phyloP scores from a whole-genome alignment of 2,329 filamentous ascomycete genomes.

The Neofusicoccum kwambonambiense region DNA sequence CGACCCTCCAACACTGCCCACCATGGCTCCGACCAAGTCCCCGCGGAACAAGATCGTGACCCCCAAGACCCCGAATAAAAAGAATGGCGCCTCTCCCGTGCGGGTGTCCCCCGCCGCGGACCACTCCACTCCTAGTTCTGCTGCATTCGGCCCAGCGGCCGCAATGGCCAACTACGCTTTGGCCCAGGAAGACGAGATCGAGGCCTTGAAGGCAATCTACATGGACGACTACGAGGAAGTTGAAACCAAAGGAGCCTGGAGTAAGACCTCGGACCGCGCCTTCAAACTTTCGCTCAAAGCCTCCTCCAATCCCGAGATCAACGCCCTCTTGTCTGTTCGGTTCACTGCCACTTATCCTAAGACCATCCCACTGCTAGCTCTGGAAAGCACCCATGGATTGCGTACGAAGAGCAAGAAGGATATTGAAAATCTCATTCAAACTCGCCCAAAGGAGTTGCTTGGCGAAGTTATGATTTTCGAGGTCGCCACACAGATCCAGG shows the following conservation, averaged over 20 bases:
- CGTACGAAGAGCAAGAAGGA: slow-evolving; percentile 70
- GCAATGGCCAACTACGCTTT: slow-evolving; percentile 69
- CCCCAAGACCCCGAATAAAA: slow-evolving; percentile 32
- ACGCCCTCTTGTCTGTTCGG: slow-evolving; percentile 71
- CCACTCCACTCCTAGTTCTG: slow-evolving; percentile 22
- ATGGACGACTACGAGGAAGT: slow-evolving; percentile 81
- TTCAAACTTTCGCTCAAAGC: slow-evolving; percentile 80
- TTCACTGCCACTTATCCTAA: slow-evolving; percentile 91
- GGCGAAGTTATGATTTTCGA: slow-evolving; percentile 67
- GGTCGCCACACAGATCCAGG: slow-evolving; percentile 59
- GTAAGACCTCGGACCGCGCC: slow-evolving; percentile 75
- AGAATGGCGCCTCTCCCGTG: slow-evolving; percentile 21
- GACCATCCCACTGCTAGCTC: slow-evolving; percentile 68
- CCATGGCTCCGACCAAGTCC: slow-evolving; percentile 49
- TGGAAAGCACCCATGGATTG: slow-evolving; percentile 65
- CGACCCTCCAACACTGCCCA: slow-evolving; percentile 34
- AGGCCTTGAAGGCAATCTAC: slow-evolving; percentile 84
- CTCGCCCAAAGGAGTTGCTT: slow-evolving; percentile 63
- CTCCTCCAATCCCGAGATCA: slow-evolving; percentile 69
- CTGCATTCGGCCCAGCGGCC: slow-evolving; percentile 19
- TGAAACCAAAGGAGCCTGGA: slow-evolving; percentile 75
- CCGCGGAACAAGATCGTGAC: slow-evolving; percentile 40
- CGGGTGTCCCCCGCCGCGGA: slow-evolving; percentile 25
- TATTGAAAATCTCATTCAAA: slow-evolving; percentile 67
- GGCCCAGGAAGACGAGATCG: slow-evolving; percentile 82